phyloP scores from a whole-genome alignment of 83 land plant species.

The Thuja plicata region DNA sequence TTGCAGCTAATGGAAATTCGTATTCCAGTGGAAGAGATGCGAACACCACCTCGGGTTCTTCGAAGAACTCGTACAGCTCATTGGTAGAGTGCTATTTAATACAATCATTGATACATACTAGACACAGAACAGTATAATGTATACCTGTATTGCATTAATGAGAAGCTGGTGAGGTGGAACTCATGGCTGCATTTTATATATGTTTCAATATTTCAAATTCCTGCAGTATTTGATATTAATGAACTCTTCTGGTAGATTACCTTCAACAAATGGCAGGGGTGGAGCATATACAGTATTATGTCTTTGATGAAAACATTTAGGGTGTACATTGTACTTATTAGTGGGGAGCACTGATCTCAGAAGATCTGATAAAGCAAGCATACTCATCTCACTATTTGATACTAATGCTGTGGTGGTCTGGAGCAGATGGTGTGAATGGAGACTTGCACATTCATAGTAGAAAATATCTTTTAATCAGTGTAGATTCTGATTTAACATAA shows the following conservation, averaged over 20 bases:
- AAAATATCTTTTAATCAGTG: background rate
- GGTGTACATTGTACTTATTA: background rate
- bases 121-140: background rate
- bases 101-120: background rate
- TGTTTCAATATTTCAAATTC: background rate
- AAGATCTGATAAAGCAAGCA: background rate
- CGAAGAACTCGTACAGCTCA: background rate
- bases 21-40: constrained; percentile 8
- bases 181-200: background rate
- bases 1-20: constrained; percentile 1
- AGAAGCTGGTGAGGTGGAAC: constrained; percentile 5
- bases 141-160: background rate
- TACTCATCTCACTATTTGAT: background rate
- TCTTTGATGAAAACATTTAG: background rate
- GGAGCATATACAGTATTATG: background rate
- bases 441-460: background rate
- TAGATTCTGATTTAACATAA: background rate
- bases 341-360: background rate
- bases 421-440: background rate
- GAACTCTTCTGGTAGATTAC: background rate
- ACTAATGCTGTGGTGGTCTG: background rate
- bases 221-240: background rate
- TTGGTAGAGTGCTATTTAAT: background rate
- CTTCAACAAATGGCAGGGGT: background rate
- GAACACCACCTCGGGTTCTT: background rate